Evolutionary conservation across 2,329 filamentous ascomycete species (phyloP).

Genomic region (Colletotrichum graminicola): DNA sequence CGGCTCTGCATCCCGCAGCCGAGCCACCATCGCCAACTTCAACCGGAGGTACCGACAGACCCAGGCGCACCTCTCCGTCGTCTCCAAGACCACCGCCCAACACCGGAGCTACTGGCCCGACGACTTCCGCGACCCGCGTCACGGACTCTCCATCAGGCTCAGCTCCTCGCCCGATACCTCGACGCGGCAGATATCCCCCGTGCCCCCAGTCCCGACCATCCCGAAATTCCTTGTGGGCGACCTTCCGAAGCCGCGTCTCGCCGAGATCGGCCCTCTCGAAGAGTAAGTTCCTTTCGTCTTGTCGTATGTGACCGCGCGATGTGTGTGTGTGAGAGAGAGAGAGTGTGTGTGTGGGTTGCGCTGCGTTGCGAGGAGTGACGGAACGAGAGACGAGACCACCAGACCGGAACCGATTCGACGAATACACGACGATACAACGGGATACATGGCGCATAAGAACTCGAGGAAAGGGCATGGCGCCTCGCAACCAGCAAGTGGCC

Average conservation of each 20-base stretch:
- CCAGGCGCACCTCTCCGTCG: neutral
- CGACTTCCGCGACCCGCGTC: constrained; percentile 27
- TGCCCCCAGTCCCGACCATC: neutral
- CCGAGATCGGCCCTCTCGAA: constrained; percentile 3
- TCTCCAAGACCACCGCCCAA: constrained; percentile 24
- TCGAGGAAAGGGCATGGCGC: neutral
- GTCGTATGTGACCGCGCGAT: neutral
- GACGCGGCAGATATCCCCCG: constrained; percentile 3
- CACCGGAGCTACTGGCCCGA: constrained; percentile 33
- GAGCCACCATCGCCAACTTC: constrained; percentile 20
- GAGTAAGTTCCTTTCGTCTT: constrained; percentile 12
- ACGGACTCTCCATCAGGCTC: constrained; percentile 30
- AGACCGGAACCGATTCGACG: too few relatives aligned
- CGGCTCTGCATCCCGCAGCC: neutral
- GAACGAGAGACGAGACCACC: neutral
- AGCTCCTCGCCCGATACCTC: neutral
- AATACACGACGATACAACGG: neutral
- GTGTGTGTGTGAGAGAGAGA: neutral
- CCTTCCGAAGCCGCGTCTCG: neutral
- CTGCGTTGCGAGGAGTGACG: neutral
- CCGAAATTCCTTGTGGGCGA: neutral
- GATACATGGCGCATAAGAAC: neutral
- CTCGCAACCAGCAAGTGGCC: neutral
- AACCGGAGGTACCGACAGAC: constrained; percentile 23
- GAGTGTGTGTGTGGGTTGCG: too few relatives aligned